Evolutionary conservation across 1,284 basidiomycete genomes (phyloP), one percentile per base, ranked within the genome.

Genomic region (Ceratobasidium papillatum): DNA sequence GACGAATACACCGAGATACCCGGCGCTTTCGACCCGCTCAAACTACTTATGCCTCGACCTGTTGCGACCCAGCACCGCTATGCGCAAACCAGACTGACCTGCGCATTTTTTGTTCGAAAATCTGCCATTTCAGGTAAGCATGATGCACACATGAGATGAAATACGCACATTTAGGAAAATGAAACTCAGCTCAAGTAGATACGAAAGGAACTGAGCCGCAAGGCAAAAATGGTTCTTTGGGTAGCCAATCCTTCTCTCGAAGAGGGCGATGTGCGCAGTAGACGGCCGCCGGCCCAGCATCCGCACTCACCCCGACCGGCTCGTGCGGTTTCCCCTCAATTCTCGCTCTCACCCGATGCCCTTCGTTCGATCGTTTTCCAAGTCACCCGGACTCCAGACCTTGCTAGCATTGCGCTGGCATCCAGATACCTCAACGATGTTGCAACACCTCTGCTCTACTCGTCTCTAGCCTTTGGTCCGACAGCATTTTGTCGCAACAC

Each of bases 161-260:
- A 27, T 30, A 22, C 14, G 12, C 56, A n/a, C 32, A 30, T 47
- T 43, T 27, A 27, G 30, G 8, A 9, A 45, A 22, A 45, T 36
- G 32, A 8, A 51, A 22, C 52, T 72, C 58, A 72, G 56, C 58
- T 72, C 66, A 43, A 72, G 41, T 32, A 43, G 41, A n/a, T 30
- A 17, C 5, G 36, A 58, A 62, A 36, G 43, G 25, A 72, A 62
- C 58, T 72, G 58, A 72, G 45, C 34, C 32, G 58, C 19, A 32
- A 45, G 58, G 58, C 54, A n/a, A 61, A 62, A n/a, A 72, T 72
- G 69, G 69, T 72, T 49, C 47, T 72, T 17, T 62, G 58, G 41
- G 69, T 72, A 19, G 69, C 45, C 30, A 72, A 72, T n/a, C 69
- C 69, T 51, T 72, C 69, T 22, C 38, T 51, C 34, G 69, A 72